Conservation (phyloP, 805 yeast species). For the Diddensiella caesifluorescens region DNA sequence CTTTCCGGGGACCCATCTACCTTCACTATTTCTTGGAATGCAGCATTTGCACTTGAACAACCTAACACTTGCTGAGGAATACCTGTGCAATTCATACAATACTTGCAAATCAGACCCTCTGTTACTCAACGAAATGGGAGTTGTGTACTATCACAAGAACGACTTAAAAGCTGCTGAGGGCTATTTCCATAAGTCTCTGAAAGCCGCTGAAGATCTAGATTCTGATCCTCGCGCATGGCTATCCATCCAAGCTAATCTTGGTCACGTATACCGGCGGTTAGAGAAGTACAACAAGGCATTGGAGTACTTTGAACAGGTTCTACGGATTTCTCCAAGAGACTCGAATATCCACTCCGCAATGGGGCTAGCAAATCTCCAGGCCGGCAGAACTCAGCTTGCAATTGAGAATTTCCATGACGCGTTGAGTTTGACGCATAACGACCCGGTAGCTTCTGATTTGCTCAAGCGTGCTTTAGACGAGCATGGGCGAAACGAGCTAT, state of each 20-base stretch:
- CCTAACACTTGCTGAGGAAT: conserved; percentile 78
- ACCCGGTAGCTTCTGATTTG: conserved; percentile 78
- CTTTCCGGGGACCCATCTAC: conserved; percentile 72
- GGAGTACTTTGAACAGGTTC: conserved; percentile 68
- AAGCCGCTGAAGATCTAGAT: conserved; percentile 60
- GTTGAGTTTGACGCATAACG: conserved; percentile 68
- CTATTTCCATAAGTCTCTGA: conserved; percentile 63
- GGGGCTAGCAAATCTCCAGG: conserved; percentile 73
- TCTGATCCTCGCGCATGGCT: conserved; percentile 80
- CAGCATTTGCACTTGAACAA: conserved; percentile 89
- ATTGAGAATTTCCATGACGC: conserved; percentile 77
- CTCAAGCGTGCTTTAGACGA: conserved; percentile 57
- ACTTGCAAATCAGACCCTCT: conserved; percentile 85
- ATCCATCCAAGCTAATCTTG: conserved; percentile 79
- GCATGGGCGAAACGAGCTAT: conserved; percentile 5
- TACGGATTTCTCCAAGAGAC: conserved; percentile 63
- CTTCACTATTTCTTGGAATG: conserved; percentile 89
- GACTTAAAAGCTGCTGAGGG: conserved; percentile 65
- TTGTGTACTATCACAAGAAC: conserved; percentile 72
- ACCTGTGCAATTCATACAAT: conserved; percentile 64
- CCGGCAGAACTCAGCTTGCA: conserved; percentile 59
- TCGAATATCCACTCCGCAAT: conserved; percentile 75
- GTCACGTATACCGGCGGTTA: conserved; percentile 76
- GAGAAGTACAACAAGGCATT: conserved; percentile 62
- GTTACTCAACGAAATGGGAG: conserved; percentile 87